Base-by-base conservation (phyloP, 2,329 filamentous ascomycete species). In the Emmonsia crescens region DNA sequence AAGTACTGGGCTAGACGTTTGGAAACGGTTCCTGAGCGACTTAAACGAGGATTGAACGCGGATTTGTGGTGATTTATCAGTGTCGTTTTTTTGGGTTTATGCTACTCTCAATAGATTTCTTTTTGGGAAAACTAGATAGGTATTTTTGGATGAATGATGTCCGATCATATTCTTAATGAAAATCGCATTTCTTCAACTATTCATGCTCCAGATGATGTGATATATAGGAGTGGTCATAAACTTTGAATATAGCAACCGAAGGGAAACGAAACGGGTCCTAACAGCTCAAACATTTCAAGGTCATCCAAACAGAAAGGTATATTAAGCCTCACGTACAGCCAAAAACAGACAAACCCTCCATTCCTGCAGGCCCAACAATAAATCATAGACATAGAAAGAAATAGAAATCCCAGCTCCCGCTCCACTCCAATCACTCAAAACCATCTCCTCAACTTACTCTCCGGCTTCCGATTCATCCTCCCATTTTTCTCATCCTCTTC, bases 401-500 rank as follows among this genome's bases (percentile, higher is more conserved):
- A 42, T 24, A 57, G 8, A 38, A 42, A 40, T 31, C n/a, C 19
- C 10, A 36, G n/a, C 21, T 44, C 21, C 55, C 44, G n/a, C n/a
- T 57, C 21, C n/a, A 1, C 21, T n/a, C 16, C 10, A 42, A 57
- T 33, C 31, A 19, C 33, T 49, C 60, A 66, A 60, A 66, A 66
- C 65, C 65, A 66, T 36, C 64, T 57, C 57, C 64, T 64, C 52
- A 64, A 51, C 36, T 61, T 64, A 62, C 61, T 61, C 58, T 63
- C 62, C 55, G 61, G 60, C 49, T 62, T 63, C 54, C 58, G 61
- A 36, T 63, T 59, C 52, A 64, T 40, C 33, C 58, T 61, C 36
- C 64, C 64, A 44, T 64, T 59, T 46, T 66, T 65, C 60, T 49
- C 55, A 36, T 66, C 69, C 48, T 67, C 66, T 60, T 67, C 69